Conservation (phyloP, 1,284 basidiomycete species). For the Melampsora americana region DNA sequence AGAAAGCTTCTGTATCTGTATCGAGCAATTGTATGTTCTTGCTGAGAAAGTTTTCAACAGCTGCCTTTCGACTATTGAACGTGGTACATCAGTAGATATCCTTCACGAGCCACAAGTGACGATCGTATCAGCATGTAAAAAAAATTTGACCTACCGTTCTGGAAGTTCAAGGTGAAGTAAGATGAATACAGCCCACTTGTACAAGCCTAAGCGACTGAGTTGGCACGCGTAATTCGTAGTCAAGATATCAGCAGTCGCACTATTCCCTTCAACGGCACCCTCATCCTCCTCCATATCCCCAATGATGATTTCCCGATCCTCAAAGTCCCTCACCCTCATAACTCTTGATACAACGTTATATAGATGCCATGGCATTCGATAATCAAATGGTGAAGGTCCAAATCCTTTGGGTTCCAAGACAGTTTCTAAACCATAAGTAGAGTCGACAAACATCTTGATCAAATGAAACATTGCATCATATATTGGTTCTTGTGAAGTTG, state of each 20-base stretch:
- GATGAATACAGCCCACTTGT: slow-evolving; percentile 84
- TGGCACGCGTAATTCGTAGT: slow-evolving; percentile 82
- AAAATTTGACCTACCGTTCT: slow-evolving; percentile 62
- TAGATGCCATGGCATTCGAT: slow-evolving; percentile 85
- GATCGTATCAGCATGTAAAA: not conserved
- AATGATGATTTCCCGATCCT: slow-evolving; percentile 64
- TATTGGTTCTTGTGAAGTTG: slow-evolving; percentile 49
- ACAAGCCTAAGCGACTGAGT: slow-evolving; percentile 73
- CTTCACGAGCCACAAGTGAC: too few relatives aligned
- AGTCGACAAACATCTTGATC: slow-evolving; percentile 69
- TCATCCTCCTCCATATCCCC: slow-evolving; percentile 55
- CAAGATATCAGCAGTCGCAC: slow-evolving; percentile 75
- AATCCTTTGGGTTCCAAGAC: slow-evolving; percentile 68
- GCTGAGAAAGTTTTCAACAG: slow-evolving; percentile 74
- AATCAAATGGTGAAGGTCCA: slow-evolving; percentile 71
- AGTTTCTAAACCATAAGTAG: slow-evolving; percentile 58
- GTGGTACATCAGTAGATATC: slow-evolving; percentile 1
- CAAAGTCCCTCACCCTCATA: slow-evolving; percentile 76
- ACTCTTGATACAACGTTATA: slow-evolving; percentile 82
- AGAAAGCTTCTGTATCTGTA: slow-evolving; percentile 68
- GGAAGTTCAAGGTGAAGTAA: slow-evolving; percentile 80
- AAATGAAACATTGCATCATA: slow-evolving; percentile 77
- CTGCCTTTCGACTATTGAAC: slow-evolving; percentile 64
- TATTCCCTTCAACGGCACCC: slow-evolving; percentile 63
- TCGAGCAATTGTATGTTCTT: slow-evolving; percentile 69